Evolutionary conservation across 2,329 filamentous ascomycete species (phyloP).

Genomic region (Hymenotorrendiella dingleyae): DNA sequence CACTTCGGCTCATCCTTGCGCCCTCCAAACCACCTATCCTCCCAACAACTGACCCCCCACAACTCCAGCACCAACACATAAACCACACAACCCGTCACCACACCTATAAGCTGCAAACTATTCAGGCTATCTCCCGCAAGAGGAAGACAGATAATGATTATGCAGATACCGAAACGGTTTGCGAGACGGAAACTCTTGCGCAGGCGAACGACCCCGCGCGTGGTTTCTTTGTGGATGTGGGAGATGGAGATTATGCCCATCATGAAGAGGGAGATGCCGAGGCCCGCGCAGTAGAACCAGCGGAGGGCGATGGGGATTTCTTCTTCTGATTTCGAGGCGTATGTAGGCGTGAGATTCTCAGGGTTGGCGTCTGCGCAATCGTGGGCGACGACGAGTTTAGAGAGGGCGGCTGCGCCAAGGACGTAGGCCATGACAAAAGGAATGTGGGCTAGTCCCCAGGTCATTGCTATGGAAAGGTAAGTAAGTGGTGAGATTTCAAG

Average conservation of each 20-base stretch:
- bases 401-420: conserved; percentile 51
- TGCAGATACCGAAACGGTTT: conserved; percentile 43
- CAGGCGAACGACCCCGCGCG: conserved; percentile 34
- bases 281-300: conserved; percentile 60
- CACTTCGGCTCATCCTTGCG: conserved; percentile 33
- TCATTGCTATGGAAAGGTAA: conserved; percentile 34
- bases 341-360: conserved; percentile 45
- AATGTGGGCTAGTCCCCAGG: conserved; percentile 53
- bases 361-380: conserved; percentile 45
- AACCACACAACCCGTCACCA: conserved; percentile 39
- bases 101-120: conserved; percentile 40
- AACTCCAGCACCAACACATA: conserved; percentile 45
- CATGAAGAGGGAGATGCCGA: conserved; percentile 47
- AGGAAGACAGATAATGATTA: conserved; percentile 50
- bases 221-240: conserved; percentile 50
- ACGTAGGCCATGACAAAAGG: conserved; percentile 60
- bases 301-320: conserved; percentile 48
- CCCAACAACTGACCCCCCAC: conserved; percentile 41
- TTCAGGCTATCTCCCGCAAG: conserved; percentile 41
- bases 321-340: conserved; percentile 41
- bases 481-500: too few relatives aligned
- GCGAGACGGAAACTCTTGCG: conserved; percentile 46
- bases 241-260: conserved; percentile 35
- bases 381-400: conserved; percentile 51
- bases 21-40: conserved; percentile 40